Evolutionary conservation across 768 basidiomycete species (phyloP), one percentile per base, ranked within the genome.

Genomic region (Coprinellus micaceus): DNA sequence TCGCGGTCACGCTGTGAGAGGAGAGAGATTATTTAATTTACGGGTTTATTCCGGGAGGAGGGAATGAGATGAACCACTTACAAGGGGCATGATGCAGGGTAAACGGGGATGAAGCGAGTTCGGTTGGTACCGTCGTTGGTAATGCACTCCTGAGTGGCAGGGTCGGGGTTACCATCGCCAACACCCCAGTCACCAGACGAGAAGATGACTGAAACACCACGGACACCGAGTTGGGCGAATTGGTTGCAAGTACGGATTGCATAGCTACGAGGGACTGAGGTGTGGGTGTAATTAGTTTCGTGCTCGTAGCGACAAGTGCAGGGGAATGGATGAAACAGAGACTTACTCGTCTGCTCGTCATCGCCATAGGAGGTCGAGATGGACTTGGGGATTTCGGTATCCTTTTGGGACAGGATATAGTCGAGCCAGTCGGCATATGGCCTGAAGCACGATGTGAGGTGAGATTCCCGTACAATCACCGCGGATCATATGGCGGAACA

Each of bases 311-410:
- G 29, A 25, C 28, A 17, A 41, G 26, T n/a, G 9, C 5, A 22
- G 1, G 40, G 11, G 19, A 21, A 36, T 10, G 46, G 12, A 22
- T n/a, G 26, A 56, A 62, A 33, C 13, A 13, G 6, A 33, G 6
- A 33, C 33, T 33, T 56, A 85, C 85, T 80, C 26, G 86, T 83
- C 64, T 87, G 86, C 55, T 91, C 89, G 56, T 82, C 78, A 43
- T 90, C 88, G 3, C 78, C 85, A 64, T 90, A 90, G 59, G 84
- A 86, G 0, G 85, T 89, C 0, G 86, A 86, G 40, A 91, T 87
- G 4, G 82, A 74, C 58, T 81, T 77, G 15, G 87, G 85, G 2
- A 78, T 66, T 36, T 33, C 33, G 33, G 33, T 13, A 33, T 73
- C 64, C 9, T 69, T 51, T n/a, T 80, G 77, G 10, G 60, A 60